Percentiles rank a stretch among this genome's conserved stretches.
These are phyloP conservation scores for Plectranthus barbatus DNA, from an alignment of 257 asterid genomes.

Conservation along the genomic window DNA sequence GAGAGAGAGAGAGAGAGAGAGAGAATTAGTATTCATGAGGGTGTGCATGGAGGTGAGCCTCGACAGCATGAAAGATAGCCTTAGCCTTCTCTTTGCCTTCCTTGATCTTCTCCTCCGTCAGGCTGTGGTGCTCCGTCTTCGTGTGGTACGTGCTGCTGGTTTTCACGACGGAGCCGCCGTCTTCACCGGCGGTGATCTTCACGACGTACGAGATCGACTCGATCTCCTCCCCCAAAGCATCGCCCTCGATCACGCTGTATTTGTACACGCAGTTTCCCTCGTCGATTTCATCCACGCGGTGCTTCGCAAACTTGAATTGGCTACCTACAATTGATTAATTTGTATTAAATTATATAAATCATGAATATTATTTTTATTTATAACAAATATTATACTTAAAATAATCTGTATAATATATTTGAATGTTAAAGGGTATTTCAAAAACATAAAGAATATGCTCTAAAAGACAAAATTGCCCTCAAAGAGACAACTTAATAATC, in stretches of 20 bases:
- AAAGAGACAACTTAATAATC: no score
- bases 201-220: slow-evolving; percentile 29
- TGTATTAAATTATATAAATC: no score
- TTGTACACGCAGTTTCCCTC: slow-evolving; percentile 23
- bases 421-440: no score
- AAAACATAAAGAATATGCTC: no score
- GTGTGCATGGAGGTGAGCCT: slow-evolving; percentile 29
- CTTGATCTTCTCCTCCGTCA: slow-evolving; percentile 27
- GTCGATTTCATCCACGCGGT: slow-evolving; percentile 36
- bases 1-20: not conserved
- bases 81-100: slow-evolving; percentile 26
- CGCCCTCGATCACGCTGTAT: slow-evolving; percentile 42
- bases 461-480: not conserved
- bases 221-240: slow-evolving; percentile 18
- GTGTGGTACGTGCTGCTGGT: slow-evolving; percentile 22
- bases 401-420: no score
- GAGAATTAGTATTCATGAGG: slow-evolving; percentile 17
- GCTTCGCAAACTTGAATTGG: slow-evolving; percentile 31
- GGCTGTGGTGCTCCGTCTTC: slow-evolving; percentile 24
- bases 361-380: no score
- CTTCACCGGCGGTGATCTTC: slow-evolving; percentile 18
- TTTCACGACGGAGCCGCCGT: slow-evolving; percentile 44
- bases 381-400: no score
- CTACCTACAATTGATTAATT: slow-evolving; percentile 23
- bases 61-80: slow-evolving; percentile 27